Evolutionary conservation across 2,329 filamentous ascomycete species (phyloP).

Genomic region (Drechslerella coelobrocha): DNA sequence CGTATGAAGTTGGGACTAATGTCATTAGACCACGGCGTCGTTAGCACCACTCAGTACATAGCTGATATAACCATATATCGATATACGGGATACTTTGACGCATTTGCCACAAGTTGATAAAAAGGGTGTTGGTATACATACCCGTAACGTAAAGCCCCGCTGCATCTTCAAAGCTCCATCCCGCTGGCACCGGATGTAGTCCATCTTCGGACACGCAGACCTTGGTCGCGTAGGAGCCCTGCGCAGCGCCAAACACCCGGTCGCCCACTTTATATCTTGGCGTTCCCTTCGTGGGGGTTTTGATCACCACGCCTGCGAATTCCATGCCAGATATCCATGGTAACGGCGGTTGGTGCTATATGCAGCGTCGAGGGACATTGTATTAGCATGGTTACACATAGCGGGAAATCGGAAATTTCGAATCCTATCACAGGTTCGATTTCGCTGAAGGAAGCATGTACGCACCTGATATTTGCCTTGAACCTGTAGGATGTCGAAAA

Average conservation of each 20-base stretch:
- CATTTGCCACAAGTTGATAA: neutral
- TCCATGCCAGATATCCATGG: slow-evolving; percentile 71
- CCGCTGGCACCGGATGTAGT: slow-evolving; percentile 75
- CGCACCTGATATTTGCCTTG: slow-evolving; percentile 84
- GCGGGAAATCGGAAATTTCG: too few relatives aligned
- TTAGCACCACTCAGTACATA: neutral
- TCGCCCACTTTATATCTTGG: slow-evolving; percentile 75
- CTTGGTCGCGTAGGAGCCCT: slow-evolving; percentile 85
- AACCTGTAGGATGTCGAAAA: slow-evolving; percentile 96
- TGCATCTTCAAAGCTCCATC: slow-evolving; percentile 83
- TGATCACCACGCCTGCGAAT: slow-evolving; percentile 79
- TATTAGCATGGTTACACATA: too few relatives aligned
- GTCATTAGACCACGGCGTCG: neutral
- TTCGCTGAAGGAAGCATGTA: slow-evolving; percentile 59
- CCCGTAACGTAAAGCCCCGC: slow-evolving; percentile 85
- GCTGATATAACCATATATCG: too few relatives aligned
- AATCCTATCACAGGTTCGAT: too few relatives aligned
- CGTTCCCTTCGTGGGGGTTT: slow-evolving; percentile 65
- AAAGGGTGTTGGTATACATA: too few relatives aligned
- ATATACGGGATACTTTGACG: too few relatives aligned
- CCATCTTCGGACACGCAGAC: slow-evolving; percentile 71
- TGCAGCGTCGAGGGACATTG: too few relatives aligned
- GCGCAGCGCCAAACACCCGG: slow-evolving; percentile 82
- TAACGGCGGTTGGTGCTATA: slow-evolving; percentile 52
- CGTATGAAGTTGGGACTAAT: slow-evolving; percentile 81